Conservation (phyloP, 768 basidiomycete genomes). For the Gautieria morchelliformis region DNA sequence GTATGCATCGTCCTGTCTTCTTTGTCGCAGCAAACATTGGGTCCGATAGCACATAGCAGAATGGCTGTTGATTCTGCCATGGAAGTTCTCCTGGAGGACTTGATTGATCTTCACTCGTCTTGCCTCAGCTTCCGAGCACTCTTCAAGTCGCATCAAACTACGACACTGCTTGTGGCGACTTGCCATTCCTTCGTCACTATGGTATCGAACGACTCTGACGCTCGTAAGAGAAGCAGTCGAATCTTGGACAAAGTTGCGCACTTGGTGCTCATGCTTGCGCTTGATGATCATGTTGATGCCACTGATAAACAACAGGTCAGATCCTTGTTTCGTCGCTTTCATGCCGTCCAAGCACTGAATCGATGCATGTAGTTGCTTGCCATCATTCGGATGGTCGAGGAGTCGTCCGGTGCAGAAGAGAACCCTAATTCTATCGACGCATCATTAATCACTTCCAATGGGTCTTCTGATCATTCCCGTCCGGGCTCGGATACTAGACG, state of each 20-base stretch:
- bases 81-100: constrained; percentile 56
- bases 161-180: constrained; percentile 56
- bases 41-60: background rate
- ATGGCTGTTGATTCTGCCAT: constrained; percentile 29
- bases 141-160: constrained; percentile 64
- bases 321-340: background rate
- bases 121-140: constrained; percentile 58
- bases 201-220: constrained; percentile 25
- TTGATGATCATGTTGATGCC: constrained; percentile 51
- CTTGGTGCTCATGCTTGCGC: constrained; percentile 55
- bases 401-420: constrained; percentile 16
- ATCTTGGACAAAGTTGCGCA: constrained; percentile 65
- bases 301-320: constrained; percentile 67
- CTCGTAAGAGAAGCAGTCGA: constrained; percentile 38
- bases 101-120: constrained; percentile 59
- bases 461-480: background rate
- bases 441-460: constrained; percentile 33
- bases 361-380: constrained; percentile 2
- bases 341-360: background rate
- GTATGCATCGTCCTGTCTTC: constrained; percentile 17
- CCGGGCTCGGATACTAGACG: background rate
- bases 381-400: background rate
- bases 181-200: constrained; percentile 46
- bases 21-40: too few species aligned
- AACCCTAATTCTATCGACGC: constrained; percentile 42